phyloP scores from a whole-genome alignment of 108 stramenopile genomes.

The Fistulifera solaris region DNA sequence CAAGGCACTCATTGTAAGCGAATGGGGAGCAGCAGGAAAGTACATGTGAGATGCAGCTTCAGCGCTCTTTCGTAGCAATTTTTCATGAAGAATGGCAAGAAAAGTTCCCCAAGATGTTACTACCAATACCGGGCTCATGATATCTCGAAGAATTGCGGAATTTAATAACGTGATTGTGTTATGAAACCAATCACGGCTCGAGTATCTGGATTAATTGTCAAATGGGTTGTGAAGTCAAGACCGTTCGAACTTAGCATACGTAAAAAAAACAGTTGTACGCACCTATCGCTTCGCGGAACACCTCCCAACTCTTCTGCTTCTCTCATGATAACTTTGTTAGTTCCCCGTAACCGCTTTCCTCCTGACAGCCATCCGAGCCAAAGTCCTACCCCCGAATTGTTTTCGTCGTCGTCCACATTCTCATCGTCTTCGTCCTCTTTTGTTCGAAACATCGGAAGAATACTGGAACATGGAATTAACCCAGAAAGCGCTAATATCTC shows the following conservation, averaged over 20 bases:
- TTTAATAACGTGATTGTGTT: conserved; percentile 77
- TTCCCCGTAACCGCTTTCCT: conserved; percentile 17
- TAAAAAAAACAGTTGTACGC: conserved; percentile 36
- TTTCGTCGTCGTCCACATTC: no score
- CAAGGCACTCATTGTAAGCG: conserved; percentile 74
- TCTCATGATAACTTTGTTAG: conserved; percentile 31
- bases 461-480: no score
- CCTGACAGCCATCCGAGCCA: conserved; percentile 37
- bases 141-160: conserved; percentile 71
- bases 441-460: no score
- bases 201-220: conserved; percentile 58
- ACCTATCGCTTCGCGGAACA: conserved; percentile 35
- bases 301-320: conserved; percentile 47
- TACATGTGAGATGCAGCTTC: conserved; percentile 28
- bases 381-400: no score
- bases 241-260: conserved; percentile 77
- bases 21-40: conserved; percentile 57
- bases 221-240: conserved; percentile 43
- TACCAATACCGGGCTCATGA: conserved; percentile 52
- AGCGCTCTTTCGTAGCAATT: conserved; percentile 18
- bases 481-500: no score
- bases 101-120: conserved; percentile 56
- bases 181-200: conserved; percentile 75
- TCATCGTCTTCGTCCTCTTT: no score
- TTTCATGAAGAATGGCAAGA: conserved; percentile 44